Base-by-base conservation (phyloP, 805 yeast species). In the Tetrapisispora fleetii region DNA sequence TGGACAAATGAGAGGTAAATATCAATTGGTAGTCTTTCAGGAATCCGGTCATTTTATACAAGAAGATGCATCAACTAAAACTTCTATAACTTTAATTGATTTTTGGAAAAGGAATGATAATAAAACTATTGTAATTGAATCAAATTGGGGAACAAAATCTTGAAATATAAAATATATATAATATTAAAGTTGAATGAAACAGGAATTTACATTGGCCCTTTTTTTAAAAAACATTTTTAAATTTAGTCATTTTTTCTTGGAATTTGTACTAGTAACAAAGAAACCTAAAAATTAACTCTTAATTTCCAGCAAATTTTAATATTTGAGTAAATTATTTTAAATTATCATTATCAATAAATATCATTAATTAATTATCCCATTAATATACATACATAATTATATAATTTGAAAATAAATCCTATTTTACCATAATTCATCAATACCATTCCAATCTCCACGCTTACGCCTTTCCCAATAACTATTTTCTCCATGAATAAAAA, bases 1-100 rank as follows among this genome's bases (percentile, higher is more conserved):
- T 46, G 99, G 97, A 0, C 99, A 95, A 66, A 93, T 93, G 99
- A 98, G 90, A 67, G 99, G 99, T 1, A 83, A 81, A 62, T 93
- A 84, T 64, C 99, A 95, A 67, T 73, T 93, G 38, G 80, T 86
- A 14, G 93, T 89, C 4, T 83, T 88, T 62, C 79, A 75, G 52
- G 83, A 81, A 48, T 72, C 89, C 2, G 97, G 98, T 1, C 99
- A 93, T 67, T 93, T 90, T 57, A 70, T 95, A n/a, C 99, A 93
- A 43, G 99, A 93, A 62, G 99, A 93, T 63, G 74, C 77, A 7
- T 93, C 97, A 0, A 66, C 60, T 3, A 83, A 83, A 56, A 74
- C 85, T 0, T 83, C 90, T 0, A 50, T 76, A 0, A 76, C 83
- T 9, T 48, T 73, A 17, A 54, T 70, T 10, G 78, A 73, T 50